phyloP scores from a whole-genome alignment of 805 yeast genomes.

The Candida coquimbonensis region DNA sequence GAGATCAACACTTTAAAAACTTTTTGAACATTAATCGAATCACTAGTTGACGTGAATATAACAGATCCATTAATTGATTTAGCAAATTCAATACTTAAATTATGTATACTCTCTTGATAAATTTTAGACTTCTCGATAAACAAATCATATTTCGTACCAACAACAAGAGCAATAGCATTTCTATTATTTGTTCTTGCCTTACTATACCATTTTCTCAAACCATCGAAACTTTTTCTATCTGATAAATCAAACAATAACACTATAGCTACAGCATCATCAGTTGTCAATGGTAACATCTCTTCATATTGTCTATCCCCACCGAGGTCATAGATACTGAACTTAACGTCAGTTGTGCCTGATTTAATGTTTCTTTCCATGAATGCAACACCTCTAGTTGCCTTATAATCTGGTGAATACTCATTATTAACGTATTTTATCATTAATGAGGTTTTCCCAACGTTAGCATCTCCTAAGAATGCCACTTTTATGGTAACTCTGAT shows the following conservation, averaged over 20 bases:
- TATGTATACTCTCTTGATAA: slow-evolving; percentile 80
- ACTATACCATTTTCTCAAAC: slow-evolving; percentile 92
- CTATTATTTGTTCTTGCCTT: slow-evolving; percentile 85
- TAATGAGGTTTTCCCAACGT: slow-evolving; percentile 90
- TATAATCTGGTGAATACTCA: slow-evolving; percentile 82
- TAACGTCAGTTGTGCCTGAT: slow-evolving; percentile 78
- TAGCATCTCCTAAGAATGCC: slow-evolving; percentile 92
- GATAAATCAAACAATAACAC: slow-evolving; percentile 88
- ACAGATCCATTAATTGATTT: slow-evolving; percentile 80
- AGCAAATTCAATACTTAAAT: slow-evolving; percentile 78
- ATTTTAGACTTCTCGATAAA: slow-evolving; percentile 72
- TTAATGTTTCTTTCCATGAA: slow-evolving; percentile 87
- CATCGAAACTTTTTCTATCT: slow-evolving; percentile 74
- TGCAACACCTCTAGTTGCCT: slow-evolving; percentile 92
- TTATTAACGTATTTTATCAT: slow-evolving; percentile 98
- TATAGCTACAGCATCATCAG: slow-evolving; percentile 87
- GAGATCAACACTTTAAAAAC: slow-evolving; percentile 86
- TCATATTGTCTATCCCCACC: slow-evolving; percentile 95
- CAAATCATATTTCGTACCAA: slow-evolving; percentile 90
- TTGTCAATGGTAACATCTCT: slow-evolving; percentile 90
- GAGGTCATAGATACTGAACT: slow-evolving; percentile 90
- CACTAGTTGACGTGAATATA: slow-evolving; percentile 85
- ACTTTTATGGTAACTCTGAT: slow-evolving; percentile 65
- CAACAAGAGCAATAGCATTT: slow-evolving; percentile 83
- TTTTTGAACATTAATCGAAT: slow-evolving; percentile 88